Evolutionary conservation across 768 basidiomycete species (phyloP).

Genomic region (Cubamyces sp.): DNA sequence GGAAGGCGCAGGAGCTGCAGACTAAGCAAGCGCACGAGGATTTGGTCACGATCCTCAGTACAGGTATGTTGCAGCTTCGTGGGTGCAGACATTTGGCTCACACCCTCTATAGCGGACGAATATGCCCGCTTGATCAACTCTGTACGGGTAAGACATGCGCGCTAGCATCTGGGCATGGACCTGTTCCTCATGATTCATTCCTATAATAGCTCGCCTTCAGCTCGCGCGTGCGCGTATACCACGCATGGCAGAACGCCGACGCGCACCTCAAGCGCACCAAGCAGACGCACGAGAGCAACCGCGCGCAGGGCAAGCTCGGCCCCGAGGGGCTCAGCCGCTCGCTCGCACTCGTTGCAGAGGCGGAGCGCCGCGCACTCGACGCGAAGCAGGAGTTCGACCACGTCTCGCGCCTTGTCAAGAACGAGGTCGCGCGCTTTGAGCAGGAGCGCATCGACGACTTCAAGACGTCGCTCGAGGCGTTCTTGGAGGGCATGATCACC

Average conservation of each 20-base stretch:
- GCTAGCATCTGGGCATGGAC: not conserved
- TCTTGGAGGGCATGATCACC: conserved; percentile 85
- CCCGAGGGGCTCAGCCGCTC: conserved; percentile 73
- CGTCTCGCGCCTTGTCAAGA: conserved; percentile 84
- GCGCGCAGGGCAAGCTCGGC: conserved; percentile 73
- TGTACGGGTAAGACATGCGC: conserved; percentile 64
- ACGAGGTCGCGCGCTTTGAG: conserved; percentile 90
- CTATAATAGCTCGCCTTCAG: conserved; percentile 90
- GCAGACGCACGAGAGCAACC: conserved; percentile 78
- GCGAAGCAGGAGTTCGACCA: conserved; percentile 89
- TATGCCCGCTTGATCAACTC: conserved; percentile 91
- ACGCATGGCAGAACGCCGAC: conserved; percentile 82
- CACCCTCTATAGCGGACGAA: conserved; percentile 66
- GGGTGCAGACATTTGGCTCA: not conserved
- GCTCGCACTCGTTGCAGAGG: conserved; percentile 85
- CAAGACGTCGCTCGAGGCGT: conserved; percentile 78
- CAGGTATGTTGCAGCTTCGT: conserved; percentile 45
- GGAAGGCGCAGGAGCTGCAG: conserved; percentile 73
- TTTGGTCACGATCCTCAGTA: conserved; percentile 77
- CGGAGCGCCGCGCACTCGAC: conserved; percentile 83
- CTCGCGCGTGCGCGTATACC: conserved; percentile 82
- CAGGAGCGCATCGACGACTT: conserved; percentile 93
- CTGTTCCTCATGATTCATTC: not conserved
- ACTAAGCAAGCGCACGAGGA: conserved; percentile 81
- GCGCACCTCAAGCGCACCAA: conserved; percentile 72